Percentiles rank a stretch among this genome's conserved stretches.
phyloP scores from a whole-genome alignment of 139 green algal species.

The Parachlorella kessleri region DNA sequence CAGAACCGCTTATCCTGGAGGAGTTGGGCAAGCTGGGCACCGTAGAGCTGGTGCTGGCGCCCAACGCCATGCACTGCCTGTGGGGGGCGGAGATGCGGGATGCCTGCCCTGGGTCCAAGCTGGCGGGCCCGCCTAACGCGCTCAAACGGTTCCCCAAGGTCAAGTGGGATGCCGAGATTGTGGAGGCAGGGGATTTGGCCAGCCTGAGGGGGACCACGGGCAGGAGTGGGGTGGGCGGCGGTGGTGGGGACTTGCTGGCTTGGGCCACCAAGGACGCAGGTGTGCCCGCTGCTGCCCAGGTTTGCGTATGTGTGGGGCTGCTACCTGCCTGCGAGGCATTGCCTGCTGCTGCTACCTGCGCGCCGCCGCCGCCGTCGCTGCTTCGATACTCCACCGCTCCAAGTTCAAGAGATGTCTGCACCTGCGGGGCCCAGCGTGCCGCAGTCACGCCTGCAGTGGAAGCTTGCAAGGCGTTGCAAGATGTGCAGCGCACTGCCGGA shows the following conservation, averaged over 20 bases:
- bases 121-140: constrained; percentile 7
- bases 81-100: constrained; percentile 9
- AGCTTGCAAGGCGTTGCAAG: too few relatives aligned
- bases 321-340: too few relatives aligned
- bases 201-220: background rate
- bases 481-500: too few relatives aligned
- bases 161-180: background rate
- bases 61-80: constrained; percentile 12
- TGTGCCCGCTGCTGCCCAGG: too few relatives aligned
- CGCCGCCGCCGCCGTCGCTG: too few relatives aligned
- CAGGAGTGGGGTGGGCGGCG: background rate
- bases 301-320: too few relatives aligned
- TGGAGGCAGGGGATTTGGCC: background rate
- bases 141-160: background rate
- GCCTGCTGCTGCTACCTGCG: too few relatives aligned
- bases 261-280: background rate
- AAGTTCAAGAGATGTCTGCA: too few relatives aligned
- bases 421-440: too few relatives aligned
- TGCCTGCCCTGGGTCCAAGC: background rate
- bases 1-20: background rate
- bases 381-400: too few relatives aligned
- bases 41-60: background rate
- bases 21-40: background rate
- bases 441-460: too few relatives aligned
- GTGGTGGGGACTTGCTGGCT: background rate